Evolutionary conservation across 345 rosid species (phyloP).

Genomic region (Arabis hirsuta): DNA sequence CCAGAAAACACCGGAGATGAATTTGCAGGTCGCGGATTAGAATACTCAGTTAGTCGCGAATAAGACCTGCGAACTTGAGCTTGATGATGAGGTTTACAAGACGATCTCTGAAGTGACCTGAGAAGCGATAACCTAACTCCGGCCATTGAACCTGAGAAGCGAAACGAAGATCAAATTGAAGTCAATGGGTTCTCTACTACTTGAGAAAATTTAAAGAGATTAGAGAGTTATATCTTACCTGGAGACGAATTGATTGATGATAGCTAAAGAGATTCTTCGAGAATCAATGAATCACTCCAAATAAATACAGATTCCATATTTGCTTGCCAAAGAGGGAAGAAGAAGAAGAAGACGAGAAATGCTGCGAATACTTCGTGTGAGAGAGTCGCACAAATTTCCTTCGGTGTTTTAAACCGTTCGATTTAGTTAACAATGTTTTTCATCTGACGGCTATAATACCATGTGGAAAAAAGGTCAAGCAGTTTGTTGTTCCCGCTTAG

Average conservation of each 20-base stretch:
- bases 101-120: slow-evolving; percentile 44
- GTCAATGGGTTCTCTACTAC: too few species aligned
- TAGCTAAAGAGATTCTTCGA: too few species aligned
- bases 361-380: neutral
- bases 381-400: neutral
- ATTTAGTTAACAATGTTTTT: neutral
- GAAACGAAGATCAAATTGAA: too few species aligned
- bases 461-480: neutral
- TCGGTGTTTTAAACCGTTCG: neutral
- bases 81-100: slow-evolving; percentile 18
- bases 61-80: slow-evolving; percentile 26
- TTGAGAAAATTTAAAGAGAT: too few species aligned
- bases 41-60: slow-evolving; percentile 21
- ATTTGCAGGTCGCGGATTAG: slow-evolving; percentile 33
- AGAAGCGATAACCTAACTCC: slow-evolving; percentile 51
- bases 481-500: neutral
- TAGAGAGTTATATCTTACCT: too few species aligned
- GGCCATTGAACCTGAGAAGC: slow-evolving; percentile 47
- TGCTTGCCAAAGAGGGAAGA: slow-evolving; percentile 31
- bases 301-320: neutral
- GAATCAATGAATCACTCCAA: too few species aligned
- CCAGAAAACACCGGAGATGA: slow-evolving; percentile 32
- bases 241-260: too few species aligned
- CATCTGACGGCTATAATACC: slow-evolving; percentile 12
- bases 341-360: neutral